Evolutionary conservation across 768 basidiomycete species (phyloP).

Genomic region (Boletus sensibilis): DNA sequence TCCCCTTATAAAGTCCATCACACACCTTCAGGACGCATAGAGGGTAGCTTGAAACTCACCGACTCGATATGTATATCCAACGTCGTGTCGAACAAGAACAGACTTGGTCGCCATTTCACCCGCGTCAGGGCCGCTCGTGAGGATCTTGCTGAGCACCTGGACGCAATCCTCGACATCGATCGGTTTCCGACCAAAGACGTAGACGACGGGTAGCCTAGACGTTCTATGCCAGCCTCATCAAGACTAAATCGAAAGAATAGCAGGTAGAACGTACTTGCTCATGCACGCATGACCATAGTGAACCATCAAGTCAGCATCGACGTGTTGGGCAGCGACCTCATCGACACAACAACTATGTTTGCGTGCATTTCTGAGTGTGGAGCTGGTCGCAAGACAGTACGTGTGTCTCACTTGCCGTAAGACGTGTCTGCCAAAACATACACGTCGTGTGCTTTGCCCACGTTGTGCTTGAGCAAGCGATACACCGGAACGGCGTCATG

Average conservation of each 20-base stretch:
- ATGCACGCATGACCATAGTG: conserved; percentile 98
- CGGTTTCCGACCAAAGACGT: conserved; percentile 78
- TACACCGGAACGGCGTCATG: conserved; percentile 85
- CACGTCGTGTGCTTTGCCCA: conserved; percentile 52
- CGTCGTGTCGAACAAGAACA: conserved; percentile 70
- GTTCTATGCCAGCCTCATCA: conserved; percentile 49
- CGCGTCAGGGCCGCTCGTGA: conserved; percentile 19
- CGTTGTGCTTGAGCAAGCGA: conserved; percentile 53
- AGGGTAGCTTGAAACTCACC: conserved; percentile 39
- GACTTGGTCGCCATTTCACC: conserved; percentile 17
- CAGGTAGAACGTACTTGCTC: conserved; percentile 63
- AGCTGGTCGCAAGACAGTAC: not conserved
- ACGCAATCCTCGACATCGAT: conserved; percentile 59
- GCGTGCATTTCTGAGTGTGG: not conserved
- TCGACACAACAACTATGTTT: conserved; percentile 85
- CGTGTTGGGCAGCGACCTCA: conserved; percentile 92
- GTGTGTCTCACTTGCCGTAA: conserved; percentile 74
- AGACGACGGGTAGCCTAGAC: conserved; percentile 84
- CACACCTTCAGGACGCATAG: not conserved
- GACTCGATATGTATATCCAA: conserved; percentile 67
- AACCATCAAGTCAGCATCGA: conserved; percentile 86
- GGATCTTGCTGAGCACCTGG: conserved; percentile 37
- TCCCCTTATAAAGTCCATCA: conserved; percentile 12
- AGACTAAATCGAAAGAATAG: not conserved
- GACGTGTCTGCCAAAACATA: conserved; percentile 98